These are phyloP conservation scores for Biscogniauxia marginata DNA, from an alignment of 2,329 filamentous ascomycete species.

Conservation along the genomic window DNA sequence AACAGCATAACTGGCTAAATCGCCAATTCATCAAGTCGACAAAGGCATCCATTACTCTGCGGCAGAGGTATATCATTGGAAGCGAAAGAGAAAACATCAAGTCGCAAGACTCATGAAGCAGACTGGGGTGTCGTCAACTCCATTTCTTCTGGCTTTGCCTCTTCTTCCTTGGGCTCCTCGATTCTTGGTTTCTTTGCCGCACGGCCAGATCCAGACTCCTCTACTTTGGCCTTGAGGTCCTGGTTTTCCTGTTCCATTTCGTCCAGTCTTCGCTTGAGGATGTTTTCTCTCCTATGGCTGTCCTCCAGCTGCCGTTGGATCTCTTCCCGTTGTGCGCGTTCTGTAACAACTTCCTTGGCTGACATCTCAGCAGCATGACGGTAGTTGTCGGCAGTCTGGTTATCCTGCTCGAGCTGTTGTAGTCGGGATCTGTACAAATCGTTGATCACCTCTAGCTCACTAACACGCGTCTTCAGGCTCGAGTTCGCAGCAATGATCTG, in stretches of 20 bases:
- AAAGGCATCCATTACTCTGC: neutral
- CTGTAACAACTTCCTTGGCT: conserved; percentile 53
- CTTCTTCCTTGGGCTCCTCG: conserved; percentile 18
- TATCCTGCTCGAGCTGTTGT: conserved; percentile 75
- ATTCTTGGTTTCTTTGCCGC: conserved; percentile 27
- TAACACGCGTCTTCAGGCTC: conserved; percentile 89
- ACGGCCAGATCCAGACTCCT: conserved; percentile 25
- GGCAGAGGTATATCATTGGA: conserved; percentile 16
- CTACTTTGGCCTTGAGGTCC: conserved; percentile 30
- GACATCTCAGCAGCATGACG: conserved; percentile 51
- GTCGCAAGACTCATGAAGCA: conserved; percentile 15
- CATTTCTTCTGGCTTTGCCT: conserved; percentile 18
- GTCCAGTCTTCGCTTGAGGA: conserved; percentile 77
- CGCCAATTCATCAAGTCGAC: neutral
- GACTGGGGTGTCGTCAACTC: conserved; percentile 24
- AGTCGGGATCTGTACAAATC: conserved; percentile 75
- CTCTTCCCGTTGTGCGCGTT: conserved; percentile 55
- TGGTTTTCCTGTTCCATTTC: conserved; percentile 64
- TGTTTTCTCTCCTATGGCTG: conserved; percentile 74
- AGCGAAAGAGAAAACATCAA: neutral
- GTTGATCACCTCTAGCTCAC: conserved; percentile 93
- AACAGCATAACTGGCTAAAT: conserved; percentile 8
- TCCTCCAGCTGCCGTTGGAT: conserved; percentile 65
- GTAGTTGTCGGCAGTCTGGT: conserved; percentile 60
- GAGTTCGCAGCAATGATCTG: conserved; percentile 78